Evolutionary conservation across 768 basidiomycete genomes (phyloP).

Genomic region (Pleurotus giganteus): DNA sequence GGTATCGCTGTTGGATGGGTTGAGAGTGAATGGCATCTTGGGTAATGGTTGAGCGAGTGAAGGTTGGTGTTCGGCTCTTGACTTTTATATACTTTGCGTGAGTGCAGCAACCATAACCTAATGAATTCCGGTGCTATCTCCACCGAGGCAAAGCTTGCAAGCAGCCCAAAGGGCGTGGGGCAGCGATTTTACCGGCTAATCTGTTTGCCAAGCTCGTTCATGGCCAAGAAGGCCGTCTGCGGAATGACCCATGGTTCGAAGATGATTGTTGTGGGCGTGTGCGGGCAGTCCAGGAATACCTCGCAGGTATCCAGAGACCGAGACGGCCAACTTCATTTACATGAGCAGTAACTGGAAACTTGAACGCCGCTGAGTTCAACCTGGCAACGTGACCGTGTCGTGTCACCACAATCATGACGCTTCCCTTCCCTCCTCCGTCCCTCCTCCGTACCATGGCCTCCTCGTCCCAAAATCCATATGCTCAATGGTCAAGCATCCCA

Average conservation of each 20-base stretch:
- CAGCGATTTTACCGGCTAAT: too few species aligned
- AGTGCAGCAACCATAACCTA: background rate
- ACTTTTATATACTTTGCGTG: background rate
- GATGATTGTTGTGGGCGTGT: background rate
- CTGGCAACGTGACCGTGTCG: background rate
- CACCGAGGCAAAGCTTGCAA: too few species aligned
- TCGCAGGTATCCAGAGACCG: too few species aligned
- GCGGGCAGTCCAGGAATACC: background rate
- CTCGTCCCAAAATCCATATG: slow-evolving; percentile 32
- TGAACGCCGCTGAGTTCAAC: background rate
- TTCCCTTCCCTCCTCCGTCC: slow-evolving; percentile 12
- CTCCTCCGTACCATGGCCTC: slow-evolving; percentile 35
- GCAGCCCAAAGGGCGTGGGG: too few species aligned
- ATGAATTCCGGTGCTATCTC: background rate
- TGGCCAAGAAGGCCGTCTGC: too few species aligned
- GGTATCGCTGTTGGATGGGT: slow-evolving; percentile 6
- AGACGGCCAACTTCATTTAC: too few species aligned
- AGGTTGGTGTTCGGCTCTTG: background rate
- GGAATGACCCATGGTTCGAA: too few species aligned
- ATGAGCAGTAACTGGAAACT: background rate
- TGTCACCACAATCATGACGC: background rate
- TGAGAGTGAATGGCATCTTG: slow-evolving; percentile 8
- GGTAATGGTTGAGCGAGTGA: background rate
- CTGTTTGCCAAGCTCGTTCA: too few species aligned
- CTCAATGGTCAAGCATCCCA: slow-evolving; percentile 54